phyloP scores from a whole-genome alignment of 1,139 yeast species.

The Yamadazyma epiphylla region DNA sequence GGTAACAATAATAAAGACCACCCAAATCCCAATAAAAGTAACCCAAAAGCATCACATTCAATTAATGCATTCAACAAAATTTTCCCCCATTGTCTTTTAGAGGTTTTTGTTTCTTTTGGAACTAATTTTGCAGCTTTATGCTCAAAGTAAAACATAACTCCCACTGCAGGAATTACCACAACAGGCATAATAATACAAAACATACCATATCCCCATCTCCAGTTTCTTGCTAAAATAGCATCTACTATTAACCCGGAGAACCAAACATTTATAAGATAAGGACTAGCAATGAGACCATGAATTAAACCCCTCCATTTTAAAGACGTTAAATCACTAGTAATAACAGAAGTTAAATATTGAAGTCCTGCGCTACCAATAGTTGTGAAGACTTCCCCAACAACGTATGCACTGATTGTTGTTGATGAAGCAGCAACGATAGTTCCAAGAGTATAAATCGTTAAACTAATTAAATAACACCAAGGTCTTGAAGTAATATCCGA shows the following conservation, averaged over 20 bases:
- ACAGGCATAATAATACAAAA: conserved; percentile 32
- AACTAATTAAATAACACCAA: conserved; percentile 16
- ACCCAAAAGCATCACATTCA: conserved; percentile 31
- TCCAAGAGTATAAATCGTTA: conserved; percentile 22
- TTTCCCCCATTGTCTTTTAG: conserved; percentile 3
- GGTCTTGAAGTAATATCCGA: conserved; percentile 30
- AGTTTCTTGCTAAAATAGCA: conserved; percentile 21
- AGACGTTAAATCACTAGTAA: conserved; percentile 30
- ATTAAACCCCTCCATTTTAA: conserved; percentile 29
- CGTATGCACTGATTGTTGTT: conserved; percentile 22
- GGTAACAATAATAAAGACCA: conserved; percentile 30
- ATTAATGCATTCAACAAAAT: conserved; percentile 12
- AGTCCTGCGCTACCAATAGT: conserved; percentile 24
- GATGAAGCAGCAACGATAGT: conserved; percentile 23
- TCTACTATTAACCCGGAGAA: conserved; percentile 27
- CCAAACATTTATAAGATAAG: conserved; percentile 29
- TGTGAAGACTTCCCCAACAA: conserved; percentile 25
- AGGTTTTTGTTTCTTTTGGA: conserved; percentile 1
- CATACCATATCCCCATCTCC: conserved; percentile 44
- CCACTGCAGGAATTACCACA: conserved; percentile 22
- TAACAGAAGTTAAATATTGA: conserved; percentile 5
- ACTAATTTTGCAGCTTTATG: conserved; percentile 17
- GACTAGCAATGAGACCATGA: conserved; percentile 20
- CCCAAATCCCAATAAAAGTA: conserved; percentile 29
- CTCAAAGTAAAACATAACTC: conserved; percentile 23